Percentiles rank a stretch among this genome's conserved stretches.
Evolutionary conservation across 768 basidiomycete species (phyloP).

Genomic region (Ramaria rubella): DNA sequence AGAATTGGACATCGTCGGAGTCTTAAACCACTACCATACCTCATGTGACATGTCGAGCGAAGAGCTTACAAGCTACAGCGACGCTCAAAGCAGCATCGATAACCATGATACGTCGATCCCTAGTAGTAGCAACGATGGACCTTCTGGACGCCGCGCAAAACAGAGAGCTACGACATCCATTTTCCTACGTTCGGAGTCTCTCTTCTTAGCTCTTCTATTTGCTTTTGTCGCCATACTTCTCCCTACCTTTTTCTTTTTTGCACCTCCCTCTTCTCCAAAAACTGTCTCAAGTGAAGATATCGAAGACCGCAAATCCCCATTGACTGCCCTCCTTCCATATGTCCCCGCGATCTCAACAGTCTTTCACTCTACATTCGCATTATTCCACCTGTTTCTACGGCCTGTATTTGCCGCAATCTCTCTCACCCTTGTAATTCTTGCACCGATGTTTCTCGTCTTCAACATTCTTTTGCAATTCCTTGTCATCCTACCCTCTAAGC

Average conservation of each 20-base stretch:
- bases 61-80: not conserved
- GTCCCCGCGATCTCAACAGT: not conserved
- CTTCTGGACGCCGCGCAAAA: not conserved
- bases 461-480: not conserved
- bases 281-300: not conserved
- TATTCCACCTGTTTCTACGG: not conserved
- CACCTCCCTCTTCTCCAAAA: not conserved
- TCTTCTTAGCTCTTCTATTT: constrained; percentile 6
- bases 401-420: not conserved
- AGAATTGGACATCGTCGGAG: not conserved
- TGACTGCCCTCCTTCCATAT: not conserved
- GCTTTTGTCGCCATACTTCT: not conserved
- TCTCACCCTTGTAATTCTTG: not conserved
- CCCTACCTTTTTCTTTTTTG: constrained; percentile 3
- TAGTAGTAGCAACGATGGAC: not conserved
- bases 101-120: too few species aligned
- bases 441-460: not conserved
- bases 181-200: constrained; percentile 1
- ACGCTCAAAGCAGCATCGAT: not conserved
- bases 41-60: constrained; percentile 1
- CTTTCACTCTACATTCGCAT: not conserved
- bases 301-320: not conserved
- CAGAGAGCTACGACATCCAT: not conserved
- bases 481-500: constrained; percentile 2
- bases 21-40: not conserved